Conservation (phyloP, 371 early-diverging fungal genomes). For the Circinella umbellata region DNA sequence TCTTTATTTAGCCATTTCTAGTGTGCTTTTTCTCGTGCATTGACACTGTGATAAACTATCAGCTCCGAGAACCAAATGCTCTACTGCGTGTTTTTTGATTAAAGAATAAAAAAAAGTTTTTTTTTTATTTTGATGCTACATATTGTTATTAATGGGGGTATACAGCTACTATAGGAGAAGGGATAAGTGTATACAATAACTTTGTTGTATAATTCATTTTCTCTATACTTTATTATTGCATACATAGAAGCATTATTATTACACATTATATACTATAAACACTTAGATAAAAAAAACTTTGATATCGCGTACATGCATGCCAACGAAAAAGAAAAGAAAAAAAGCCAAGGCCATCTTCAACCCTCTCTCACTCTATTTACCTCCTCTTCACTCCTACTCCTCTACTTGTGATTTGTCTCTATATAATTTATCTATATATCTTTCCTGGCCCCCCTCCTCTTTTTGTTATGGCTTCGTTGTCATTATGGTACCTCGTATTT, state of each 20-base stretch:
- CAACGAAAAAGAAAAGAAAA: conserved; percentile 5
- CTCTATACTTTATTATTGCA: no score
- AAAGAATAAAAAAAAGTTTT: background rate
- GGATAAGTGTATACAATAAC: conserved; percentile 5
- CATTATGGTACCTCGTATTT: background rate
- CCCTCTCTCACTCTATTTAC: background rate
- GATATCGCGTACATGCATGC: background rate
- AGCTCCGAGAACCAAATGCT: background rate
- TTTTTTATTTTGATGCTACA: background rate
- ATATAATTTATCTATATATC: no score
- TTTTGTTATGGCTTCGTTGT: conserved; percentile 3
- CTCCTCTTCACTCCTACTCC: background rate
- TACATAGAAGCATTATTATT: no score
- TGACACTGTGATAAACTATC: conserved; percentile 1
- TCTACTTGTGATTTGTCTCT: background rate
- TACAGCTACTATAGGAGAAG: background rate
- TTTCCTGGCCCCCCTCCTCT: no score
- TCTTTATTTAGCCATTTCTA: conserved; percentile 26
- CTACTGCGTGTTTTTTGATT: conserved; percentile 3
- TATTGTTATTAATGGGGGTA: no score
- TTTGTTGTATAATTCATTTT: no score
- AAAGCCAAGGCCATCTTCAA: conserved; percentile 7
- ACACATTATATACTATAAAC: no score
- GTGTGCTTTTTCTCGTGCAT: conserved; percentile 13
- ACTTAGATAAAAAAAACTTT: no score